Evolutionary conservation across 495 filamentous ascomycete species (phyloP), one percentile per base, ranked within the genome.

Genomic region (Beverwykella pulmonaria): DNA sequence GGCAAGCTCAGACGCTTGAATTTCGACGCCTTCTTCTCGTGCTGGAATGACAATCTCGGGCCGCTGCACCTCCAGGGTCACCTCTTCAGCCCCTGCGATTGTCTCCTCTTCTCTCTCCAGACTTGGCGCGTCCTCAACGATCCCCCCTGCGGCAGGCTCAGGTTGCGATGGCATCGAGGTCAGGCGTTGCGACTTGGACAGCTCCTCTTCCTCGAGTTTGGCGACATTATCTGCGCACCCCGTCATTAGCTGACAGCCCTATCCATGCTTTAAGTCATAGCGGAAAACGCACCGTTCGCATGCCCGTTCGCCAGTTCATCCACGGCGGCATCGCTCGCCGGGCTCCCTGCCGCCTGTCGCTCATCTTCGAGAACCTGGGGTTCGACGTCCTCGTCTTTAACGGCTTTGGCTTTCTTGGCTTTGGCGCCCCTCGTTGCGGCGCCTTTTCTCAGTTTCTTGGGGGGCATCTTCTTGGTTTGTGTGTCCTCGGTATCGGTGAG

Each of bases 371-470:
- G 27, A 8, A 69, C 61, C 20, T 60, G 54, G 34, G 36, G 39
- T 22, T 58, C 53, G 10, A 41, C 44, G 8, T 61, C 19, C 53
- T 70, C 70, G 0, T 61, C 66, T 19, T 63, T 60, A 20, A 17
- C 41, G 32, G 23, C 54, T 61, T 68, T 71, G 27, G 50, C 58
- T 53, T 69, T 65, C 56, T 71, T 69, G 36, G 58, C 56, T 41
- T 60, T 66, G 39, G 57, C 41, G 52, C 47, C 58, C 46, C 57
- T 66, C 52, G 59, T 68, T n/a, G 50, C 53, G 20, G 58, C 52
- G 46, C 54, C 70, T 41, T 73, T 73, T 15, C 64, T 70, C n/a
- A 32, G 7, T 61, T 65, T 69, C 49, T 69, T 70, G 25, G 68
- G 46, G 0, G 68, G 53, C 67, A 69, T 69, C 47, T 60, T 67